A percentile compares a stretch with the other conserved stretches of the same genome.
These are phyloP conservation scores for Amorphotheca resinae DNA, from an alignment of 495 filamentous ascomycete species.

Conservation along the genomic window DNA sequence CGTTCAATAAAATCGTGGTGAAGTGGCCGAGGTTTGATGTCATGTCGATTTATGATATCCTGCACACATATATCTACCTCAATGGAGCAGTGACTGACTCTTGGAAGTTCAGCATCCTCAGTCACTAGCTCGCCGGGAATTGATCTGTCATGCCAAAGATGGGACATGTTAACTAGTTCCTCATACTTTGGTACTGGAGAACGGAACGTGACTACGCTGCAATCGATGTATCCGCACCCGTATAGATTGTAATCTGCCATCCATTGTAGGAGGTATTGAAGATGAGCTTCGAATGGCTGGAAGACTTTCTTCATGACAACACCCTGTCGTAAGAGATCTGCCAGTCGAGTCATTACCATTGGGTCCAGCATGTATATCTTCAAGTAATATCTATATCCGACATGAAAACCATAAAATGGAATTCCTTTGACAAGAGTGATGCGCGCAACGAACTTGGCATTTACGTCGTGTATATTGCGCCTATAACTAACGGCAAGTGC, in stretches of 20 bases:
- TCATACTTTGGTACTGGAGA: conserved; percentile 59
- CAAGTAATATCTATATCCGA: conserved; percentile 82
- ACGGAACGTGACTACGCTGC: conserved; percentile 48
- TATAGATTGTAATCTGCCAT: conserved; percentile 97
- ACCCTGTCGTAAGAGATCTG: conserved; percentile 76
- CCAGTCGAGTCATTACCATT: conserved; percentile 62
- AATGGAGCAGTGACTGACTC: conserved; percentile 75
- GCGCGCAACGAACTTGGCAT: conserved; percentile 67
- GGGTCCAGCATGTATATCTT: conserved; percentile 93
- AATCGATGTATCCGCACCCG: conserved; percentile 78
- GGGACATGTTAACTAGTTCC: conserved; percentile 39
- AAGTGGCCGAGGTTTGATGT: conserved; percentile 57
- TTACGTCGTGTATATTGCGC: conserved; percentile 54
- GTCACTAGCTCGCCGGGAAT: conserved; percentile 36
- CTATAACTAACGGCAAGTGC: conserved; percentile 73
- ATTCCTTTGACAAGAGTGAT: conserved; percentile 86
- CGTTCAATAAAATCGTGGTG: conserved; percentile 84
- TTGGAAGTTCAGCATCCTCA: conserved; percentile 48
- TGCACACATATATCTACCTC: conserved; percentile 83
- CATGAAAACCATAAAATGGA: conserved; percentile 90
- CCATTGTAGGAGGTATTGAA: conserved; percentile 87
- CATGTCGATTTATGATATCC: conserved; percentile 72
- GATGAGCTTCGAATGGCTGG: conserved; percentile 87
- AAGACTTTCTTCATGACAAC: conserved; percentile 68
- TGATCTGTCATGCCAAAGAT: conserved; percentile 71